Evolutionary conservation across 352 stramenopile genomes (phyloP), one percentile per base, ranked within the genome.

Genomic region (Globisporangium ultimum): DNA sequence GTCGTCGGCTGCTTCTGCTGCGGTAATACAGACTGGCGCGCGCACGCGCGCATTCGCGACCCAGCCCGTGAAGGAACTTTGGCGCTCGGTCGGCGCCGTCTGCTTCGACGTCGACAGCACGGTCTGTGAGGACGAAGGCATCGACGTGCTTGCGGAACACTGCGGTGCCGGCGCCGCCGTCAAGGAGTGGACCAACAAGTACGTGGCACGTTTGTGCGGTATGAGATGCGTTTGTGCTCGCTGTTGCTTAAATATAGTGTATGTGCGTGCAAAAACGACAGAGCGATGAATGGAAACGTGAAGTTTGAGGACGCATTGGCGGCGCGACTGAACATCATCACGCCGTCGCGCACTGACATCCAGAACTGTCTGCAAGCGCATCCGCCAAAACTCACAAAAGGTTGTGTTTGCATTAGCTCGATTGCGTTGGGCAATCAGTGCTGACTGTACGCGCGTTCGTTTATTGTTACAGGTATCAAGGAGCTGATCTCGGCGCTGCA

Each of bases 291-390:
- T 48, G 97, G 97, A 14, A 87, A 87, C 48, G 92, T 98, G 58
- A 98, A 98, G 69, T 99, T 99, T 70, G 88, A 99, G 78, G 97
- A 99, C 66, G 97, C 97, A 1, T 72, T 99, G 11, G 84, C 83
- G n/a, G 93, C 86, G 42, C 89, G 97, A 24, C 70, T 99, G 32
- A 85, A 98, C 18, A 93, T 99, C 50, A 98, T 99, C 53, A 76
- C 97, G 66, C 97, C 97, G 9, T 98, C 91, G 9, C 75, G 74
- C 48, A 58, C 80, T 45, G 74, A 93, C 59, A 95, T 99, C 56
- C 63, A 89, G 47, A 64, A 88, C 13, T 99, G 94, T 67, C 71
- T 99, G 20, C 62, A 83, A 48, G 71, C 92, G 57, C 81, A 98
- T 68, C 96, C 97, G 46, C 86, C 97, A 2, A 61, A 83, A 61